A percentile compares a stretch with the other conserved stretches of the same genome.
These are phyloP conservation scores for Colletotrichum incanum DNA, from an alignment of 2,329 filamentous ascomycete species.

Conservation along the genomic window DNA sequence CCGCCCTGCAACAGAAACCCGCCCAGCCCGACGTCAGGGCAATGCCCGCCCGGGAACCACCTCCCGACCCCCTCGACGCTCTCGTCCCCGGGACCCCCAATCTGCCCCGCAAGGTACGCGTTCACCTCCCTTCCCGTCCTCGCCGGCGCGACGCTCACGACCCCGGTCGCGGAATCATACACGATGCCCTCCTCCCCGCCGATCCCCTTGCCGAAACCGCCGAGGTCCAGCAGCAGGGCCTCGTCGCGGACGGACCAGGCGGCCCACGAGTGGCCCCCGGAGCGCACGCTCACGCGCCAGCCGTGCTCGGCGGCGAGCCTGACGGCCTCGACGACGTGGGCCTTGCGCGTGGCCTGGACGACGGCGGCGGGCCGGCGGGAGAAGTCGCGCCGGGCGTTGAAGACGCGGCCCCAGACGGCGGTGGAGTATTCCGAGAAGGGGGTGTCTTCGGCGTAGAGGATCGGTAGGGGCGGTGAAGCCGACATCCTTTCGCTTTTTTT, in stretches of 20 bases:
- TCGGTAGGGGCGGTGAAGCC: conserved; percentile 25
- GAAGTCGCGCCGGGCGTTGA: conserved; percentile 58
- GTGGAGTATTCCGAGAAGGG: conserved; percentile 49
- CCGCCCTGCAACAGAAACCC: conserved; percentile 71
- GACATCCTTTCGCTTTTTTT: not conserved
- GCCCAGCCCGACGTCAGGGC: conserved; percentile 70
- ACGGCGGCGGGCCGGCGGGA: conserved; percentile 58
- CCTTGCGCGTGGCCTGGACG: conserved; percentile 54
- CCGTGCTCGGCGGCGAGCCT: conserved; percentile 52
- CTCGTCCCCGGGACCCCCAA: conserved; percentile 26
- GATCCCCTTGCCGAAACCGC: not conserved
- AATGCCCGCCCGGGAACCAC: conserved; percentile 70
- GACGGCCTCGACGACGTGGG: conserved; percentile 57
- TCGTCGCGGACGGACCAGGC: conserved; percentile 65
- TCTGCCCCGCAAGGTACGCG: conserved; percentile 51
- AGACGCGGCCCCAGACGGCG: conserved; percentile 55
- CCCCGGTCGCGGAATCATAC: conserved; percentile 55
- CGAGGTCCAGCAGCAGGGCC: conserved; percentile 59
- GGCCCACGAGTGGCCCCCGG: conserved; percentile 66
- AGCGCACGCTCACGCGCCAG: conserved; percentile 61
- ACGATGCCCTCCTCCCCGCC: conserved; percentile 51
- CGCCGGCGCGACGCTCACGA: conserved; percentile 62
- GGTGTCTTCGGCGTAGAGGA: conserved; percentile 46
- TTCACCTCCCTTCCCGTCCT: conserved; percentile 64
- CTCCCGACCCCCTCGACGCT: conserved; percentile 48